Evolutionary conservation across 1,139 yeast species (phyloP), one percentile per base, ranked within the genome.

Genomic region (Kluyveromyces sp.): DNA sequence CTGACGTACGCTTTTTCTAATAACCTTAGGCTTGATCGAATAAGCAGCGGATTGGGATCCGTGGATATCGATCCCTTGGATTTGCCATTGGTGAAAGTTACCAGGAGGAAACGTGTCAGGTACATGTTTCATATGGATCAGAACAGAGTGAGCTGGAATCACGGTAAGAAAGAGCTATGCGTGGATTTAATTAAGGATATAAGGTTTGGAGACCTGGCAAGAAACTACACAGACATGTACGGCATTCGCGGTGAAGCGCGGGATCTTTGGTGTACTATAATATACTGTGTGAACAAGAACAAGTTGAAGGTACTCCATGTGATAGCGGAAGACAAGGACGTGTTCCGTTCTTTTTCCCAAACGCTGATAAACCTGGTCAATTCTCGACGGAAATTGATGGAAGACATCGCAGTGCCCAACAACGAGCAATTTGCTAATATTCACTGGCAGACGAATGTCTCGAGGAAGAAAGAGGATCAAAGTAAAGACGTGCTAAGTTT

Each of bases 161-260:
- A 54, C 22, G 56, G 56, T 4, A 39, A 45, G 7, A 61, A 61
- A 43, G 52, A 45, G 18, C 38, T 88, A 46, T 68, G 73, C n/a
- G 68, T 87, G 13, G 95, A 85, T 58, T 78, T 78, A 44, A 83
- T 92, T 35, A 78, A 78, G 51, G 81, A 78, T 45, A 73, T 87
- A 1, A 67, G 88, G 43, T 69, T 74, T 9, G 87, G 81, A 9
- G 73, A 71, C 12, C 83, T 83, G 52, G 96, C 96, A 1, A 71
- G 75, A 22, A 83, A 84, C 50, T 89, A 87, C 57, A 69, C 95
- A 47, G 96, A 89, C 56, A 95, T 86, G 60, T 74, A 85, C 50
- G 81, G 82, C 39, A 74, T 88, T 1, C 75, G 89, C 1, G 68
- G 77, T 39, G 88, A 83, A 40, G 75, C 74, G 43, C 78, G 79